phyloP scores from a whole-genome alignment of 768 basidiomycete species.

The Daedaleopsis sinensis region DNA sequence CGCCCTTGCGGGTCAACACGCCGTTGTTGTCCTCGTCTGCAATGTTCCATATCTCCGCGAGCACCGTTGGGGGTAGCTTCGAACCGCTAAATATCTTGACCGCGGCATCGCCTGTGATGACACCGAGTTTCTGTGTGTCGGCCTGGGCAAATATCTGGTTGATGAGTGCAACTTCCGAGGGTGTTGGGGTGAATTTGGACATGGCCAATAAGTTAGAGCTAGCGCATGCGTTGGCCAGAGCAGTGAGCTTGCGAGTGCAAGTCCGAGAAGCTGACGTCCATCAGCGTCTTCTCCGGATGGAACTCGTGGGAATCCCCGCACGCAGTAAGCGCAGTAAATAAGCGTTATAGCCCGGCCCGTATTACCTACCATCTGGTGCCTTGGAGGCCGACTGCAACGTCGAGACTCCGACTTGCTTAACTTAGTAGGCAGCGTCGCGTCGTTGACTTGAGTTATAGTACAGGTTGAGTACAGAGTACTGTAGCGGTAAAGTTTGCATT shows the following conservation, averaged over 20 bases:
- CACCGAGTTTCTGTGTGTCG: constrained; percentile 79
- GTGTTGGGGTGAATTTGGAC: constrained; percentile 50
- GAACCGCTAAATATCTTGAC: constrained; percentile 85
- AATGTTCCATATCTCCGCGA: constrained; percentile 94
- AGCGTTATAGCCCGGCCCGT: too few relatives aligned
- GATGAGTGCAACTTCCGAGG: constrained; percentile 59
- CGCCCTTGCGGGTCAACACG: constrained; percentile 85
- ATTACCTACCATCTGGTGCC: too few relatives aligned
- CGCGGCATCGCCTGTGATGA: constrained; percentile 89
- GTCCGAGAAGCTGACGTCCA: constrained; percentile 14
- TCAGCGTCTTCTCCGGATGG: constrained; percentile 9
- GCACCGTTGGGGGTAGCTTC: constrained; percentile 70
- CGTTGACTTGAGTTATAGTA: too few relatives aligned
- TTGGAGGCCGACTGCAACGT: too few relatives aligned
- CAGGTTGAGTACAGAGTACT: too few relatives aligned
- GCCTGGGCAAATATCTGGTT: constrained; percentile 72
- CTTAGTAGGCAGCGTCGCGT: too few relatives aligned
- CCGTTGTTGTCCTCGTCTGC: constrained; percentile 95
- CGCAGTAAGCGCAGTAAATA: neutral
- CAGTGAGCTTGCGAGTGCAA: constrained; percentile 4
- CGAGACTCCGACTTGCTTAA: too few relatives aligned
- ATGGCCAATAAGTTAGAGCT: constrained; percentile 31
- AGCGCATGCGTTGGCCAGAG: constrained; percentile 14
- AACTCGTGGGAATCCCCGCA: constrained; percentile 10
- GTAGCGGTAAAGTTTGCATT: too few relatives aligned